Evolutionary conservation across 176 grass and related monocot genomes (phyloP).

Genomic region (Oryza australiensis): DNA sequence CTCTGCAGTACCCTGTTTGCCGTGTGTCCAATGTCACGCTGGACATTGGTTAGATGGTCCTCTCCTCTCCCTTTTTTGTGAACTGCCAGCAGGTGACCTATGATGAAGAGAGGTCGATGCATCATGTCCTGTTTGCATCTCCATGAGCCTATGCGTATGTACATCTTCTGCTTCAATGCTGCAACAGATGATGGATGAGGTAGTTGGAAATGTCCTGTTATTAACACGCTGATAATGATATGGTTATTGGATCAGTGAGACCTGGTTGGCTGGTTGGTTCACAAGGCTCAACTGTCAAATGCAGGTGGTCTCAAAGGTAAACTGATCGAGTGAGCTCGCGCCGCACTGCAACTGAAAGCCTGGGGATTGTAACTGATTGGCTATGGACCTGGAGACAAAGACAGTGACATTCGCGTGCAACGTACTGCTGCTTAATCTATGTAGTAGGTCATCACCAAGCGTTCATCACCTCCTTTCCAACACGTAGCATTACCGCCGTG

Average conservation of each 20-base stretch:
- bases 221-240: background rate
- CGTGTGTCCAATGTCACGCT: background rate
- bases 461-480: background rate
- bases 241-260: background rate
- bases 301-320: background rate
- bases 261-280: background rate
- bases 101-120: background rate
- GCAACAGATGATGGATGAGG: background rate
- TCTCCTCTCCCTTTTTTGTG: background rate
- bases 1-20: conserved; percentile 13
- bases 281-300: background rate
- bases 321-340: background rate
- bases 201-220: background rate
- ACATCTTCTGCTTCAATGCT: background rate
- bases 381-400: background rate
- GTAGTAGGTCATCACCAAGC: background rate
- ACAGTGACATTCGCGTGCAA: background rate
- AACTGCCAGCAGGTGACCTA: background rate
- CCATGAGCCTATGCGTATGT: background rate
- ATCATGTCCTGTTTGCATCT: background rate
- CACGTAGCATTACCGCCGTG: background rate
- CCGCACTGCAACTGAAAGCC: background rate
- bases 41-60: conserved; percentile 16
- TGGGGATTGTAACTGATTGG: background rate
- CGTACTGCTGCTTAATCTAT: background rate